phyloP scores from a whole-genome alignment of 345 rosid species.

The Populus simonii region DNA sequence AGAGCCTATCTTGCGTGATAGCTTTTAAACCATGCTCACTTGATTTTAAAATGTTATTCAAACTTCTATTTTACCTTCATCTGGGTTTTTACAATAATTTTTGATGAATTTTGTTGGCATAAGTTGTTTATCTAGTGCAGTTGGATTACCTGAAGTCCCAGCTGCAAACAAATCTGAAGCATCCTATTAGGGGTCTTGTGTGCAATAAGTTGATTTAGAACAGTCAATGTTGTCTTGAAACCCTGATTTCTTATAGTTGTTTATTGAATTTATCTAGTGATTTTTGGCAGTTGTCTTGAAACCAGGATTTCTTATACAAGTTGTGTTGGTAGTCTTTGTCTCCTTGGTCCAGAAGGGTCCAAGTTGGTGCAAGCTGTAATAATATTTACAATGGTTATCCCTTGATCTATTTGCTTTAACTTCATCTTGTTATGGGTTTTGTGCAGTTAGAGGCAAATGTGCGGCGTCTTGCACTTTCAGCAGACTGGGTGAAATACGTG shows the following conservation, averaged over 20 bases:
- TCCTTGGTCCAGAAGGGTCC: neutral
- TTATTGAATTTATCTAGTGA: neutral
- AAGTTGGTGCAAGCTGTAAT: conserved; percentile 3
- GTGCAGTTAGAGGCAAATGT: conserved; percentile 79
- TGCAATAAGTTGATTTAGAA: neutral
- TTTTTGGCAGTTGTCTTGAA: neutral
- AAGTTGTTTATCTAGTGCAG: neutral
- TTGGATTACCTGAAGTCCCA: neutral
- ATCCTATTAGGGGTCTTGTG: neutral
- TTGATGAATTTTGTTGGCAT: neutral
- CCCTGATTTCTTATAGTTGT: neutral
- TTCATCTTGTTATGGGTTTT: conserved; percentile 23
- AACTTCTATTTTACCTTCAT: neutral
- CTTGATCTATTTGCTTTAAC: neutral
- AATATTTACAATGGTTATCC: neutral
- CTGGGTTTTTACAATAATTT: neutral
- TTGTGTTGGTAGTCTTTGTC: neutral
- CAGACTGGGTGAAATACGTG: conserved; percentile 76
- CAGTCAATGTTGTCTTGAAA: neutral
- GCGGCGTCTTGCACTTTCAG: conserved; percentile 66
- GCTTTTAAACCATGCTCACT: neutral
- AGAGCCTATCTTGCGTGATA: neutral
- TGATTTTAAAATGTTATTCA: neutral
- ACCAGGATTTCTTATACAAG: neutral
- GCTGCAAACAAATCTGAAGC: conserved; percentile 5